A percentile compares a stretch with the other conserved stretches of the same genome.
phyloP scores from a whole-genome alignment of 2,329 filamentous ascomycete species.

The Diaporthe sp. region DNA sequence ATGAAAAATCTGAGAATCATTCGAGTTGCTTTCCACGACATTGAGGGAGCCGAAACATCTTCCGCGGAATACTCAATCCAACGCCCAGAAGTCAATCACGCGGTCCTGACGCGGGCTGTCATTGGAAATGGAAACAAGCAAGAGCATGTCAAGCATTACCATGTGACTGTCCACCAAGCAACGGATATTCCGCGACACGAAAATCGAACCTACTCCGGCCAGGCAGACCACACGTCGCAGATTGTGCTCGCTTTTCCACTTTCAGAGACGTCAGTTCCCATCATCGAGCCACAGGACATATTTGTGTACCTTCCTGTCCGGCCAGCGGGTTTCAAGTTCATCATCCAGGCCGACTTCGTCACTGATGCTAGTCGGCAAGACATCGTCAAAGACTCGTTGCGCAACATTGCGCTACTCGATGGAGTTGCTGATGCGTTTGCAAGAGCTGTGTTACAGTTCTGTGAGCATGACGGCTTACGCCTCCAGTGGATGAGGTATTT shows the following conservation, averaged over 20 bases:
- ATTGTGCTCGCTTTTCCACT: slow-evolving; percentile 64
- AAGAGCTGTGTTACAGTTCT: slow-evolving; percentile 55
- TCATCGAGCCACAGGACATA: slow-evolving; percentile 56
- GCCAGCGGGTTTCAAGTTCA: slow-evolving; percentile 60
- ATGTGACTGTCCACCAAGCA: slow-evolving; percentile 34
- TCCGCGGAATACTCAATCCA: slow-evolving; percentile 42
- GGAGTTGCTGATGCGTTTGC: slow-evolving; percentile 56
- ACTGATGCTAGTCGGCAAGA: slow-evolving; percentile 61
- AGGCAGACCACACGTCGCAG: slow-evolving; percentile 46
- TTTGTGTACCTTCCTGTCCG: slow-evolving; percentile 64
- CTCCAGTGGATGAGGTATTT: slow-evolving; percentile 63
- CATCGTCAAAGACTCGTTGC: slow-evolving; percentile 52
- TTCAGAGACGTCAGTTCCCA: slow-evolving; percentile 48
- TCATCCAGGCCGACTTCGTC: slow-evolving; percentile 66
- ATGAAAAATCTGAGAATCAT: slow-evolving; percentile 56
- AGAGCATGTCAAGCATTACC: slow-evolving; percentile 12
- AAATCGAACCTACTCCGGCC: slow-evolving; percentile 37
- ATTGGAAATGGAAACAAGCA: neutral
- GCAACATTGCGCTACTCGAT: slow-evolving; percentile 55
- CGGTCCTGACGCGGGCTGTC: slow-evolving; percentile 43
- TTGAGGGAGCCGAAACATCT: slow-evolving; percentile 34
- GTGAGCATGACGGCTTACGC: slow-evolving; percentile 52
- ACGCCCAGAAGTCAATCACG: slow-evolving; percentile 16
- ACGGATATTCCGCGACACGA: slow-evolving; percentile 47
- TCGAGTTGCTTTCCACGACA: slow-evolving; percentile 49